These are phyloP conservation scores for Elsinoe necatrix DNA, from an alignment of 2,329 filamentous ascomycete species.

Conservation along the genomic window DNA sequence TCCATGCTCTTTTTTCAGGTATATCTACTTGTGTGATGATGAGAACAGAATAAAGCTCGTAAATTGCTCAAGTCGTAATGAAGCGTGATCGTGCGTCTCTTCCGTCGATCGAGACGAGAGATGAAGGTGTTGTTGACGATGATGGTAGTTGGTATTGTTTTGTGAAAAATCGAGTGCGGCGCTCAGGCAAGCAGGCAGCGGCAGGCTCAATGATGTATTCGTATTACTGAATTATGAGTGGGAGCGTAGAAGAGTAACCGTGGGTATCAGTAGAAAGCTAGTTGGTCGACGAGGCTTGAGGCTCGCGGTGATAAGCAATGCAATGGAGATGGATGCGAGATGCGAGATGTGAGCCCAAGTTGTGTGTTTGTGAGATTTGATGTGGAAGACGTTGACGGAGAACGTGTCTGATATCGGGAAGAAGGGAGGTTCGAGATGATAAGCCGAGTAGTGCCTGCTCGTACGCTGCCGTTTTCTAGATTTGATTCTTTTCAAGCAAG, in stretches of 20 bases:
- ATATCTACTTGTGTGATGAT: constrained; percentile 16
- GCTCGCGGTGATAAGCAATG: constrained; percentile 8
- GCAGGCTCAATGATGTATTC: neutral
- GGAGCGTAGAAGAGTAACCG: neutral
- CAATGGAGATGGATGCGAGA: constrained; percentile 8
- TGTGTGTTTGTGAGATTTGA: constrained; percentile 6
- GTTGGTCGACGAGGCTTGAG: neutral
- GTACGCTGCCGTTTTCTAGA: constrained; percentile 1
- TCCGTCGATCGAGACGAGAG: constrained; percentile 10
- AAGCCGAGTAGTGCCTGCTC: constrained; percentile 12
- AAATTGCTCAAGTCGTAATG: constrained; percentile 11
- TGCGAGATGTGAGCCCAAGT: neutral
- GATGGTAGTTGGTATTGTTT: neutral
- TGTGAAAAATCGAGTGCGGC: constrained; percentile 3
- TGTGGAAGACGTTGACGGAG: neutral
- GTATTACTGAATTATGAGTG: constrained; percentile 14
- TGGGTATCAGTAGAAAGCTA: constrained; percentile 1
- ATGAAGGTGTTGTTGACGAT: neutral
- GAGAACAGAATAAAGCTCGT: constrained; percentile 14
- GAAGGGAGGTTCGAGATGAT: neutral
- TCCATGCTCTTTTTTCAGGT: constrained; percentile 53
- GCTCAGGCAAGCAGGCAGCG: constrained; percentile 13
- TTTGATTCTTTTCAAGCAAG: constrained; percentile 3
- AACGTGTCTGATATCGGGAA: constrained; percentile 13
- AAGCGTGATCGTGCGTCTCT: constrained; percentile 10